These are phyloP conservation scores for Hevea brasiliensis DNA, from an alignment of 345 rosid genomes.

Conservation along the genomic window DNA sequence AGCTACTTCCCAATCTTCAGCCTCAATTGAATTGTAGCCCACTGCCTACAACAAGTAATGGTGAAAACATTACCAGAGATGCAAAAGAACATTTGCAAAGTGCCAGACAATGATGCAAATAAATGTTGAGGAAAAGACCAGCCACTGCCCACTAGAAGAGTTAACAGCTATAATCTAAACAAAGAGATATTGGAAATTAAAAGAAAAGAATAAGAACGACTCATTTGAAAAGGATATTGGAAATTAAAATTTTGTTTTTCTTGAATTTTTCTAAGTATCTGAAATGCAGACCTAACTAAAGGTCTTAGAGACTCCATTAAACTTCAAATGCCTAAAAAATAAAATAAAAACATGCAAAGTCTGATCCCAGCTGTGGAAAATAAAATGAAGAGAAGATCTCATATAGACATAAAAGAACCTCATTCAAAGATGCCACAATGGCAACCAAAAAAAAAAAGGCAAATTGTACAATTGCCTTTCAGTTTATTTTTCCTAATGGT, in stretches of 20 bases:
- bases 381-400: neutral
- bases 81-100: conserved; percentile 5
- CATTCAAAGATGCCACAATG: neutral
- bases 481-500: too few relatives aligned
- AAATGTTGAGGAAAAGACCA: neutral
- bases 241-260: neutral
- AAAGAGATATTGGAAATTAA: too few relatives aligned
- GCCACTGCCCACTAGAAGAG: too few relatives aligned
- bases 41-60: conserved; percentile 59
- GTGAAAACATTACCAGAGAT: conserved; percentile 17
- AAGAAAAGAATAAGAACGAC: too few relatives aligned
- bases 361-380: neutral
- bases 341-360: neutral
- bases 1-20: conserved; percentile 99
- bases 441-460: neutral
- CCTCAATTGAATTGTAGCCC: conserved; percentile 96
- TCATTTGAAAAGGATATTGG: neutral
- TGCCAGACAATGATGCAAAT: neutral
- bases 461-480: neutral
- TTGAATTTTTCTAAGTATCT: neutral
- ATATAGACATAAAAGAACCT: neutral
- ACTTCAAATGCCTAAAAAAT: neutral
- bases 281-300: neutral
- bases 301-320: neutral
- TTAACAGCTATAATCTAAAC: too few relatives aligned